Conservation (phyloP, 768 basidiomycete species). For the Terana coerulea region DNA sequence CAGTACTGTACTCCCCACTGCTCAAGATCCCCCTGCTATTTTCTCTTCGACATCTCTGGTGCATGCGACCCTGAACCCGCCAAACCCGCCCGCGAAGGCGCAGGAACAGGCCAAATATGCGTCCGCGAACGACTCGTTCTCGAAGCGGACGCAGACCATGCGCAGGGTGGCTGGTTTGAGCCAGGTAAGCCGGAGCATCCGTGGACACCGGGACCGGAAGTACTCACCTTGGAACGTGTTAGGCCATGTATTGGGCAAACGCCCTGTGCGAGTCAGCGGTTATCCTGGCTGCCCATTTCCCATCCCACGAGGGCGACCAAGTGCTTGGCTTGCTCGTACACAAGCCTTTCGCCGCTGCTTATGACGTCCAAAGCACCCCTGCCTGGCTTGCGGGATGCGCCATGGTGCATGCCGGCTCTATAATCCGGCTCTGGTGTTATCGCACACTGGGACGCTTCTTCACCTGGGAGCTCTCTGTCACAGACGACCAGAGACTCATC, state of each 20-base stretch:
- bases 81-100: neutral
- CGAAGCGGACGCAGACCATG: neutral
- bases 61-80: neutral
- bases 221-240: neutral
- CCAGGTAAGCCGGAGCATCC: neutral
- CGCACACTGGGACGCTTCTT: slow-evolving; percentile 4
- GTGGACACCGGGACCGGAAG: neutral
- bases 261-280: neutral
- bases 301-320: neutral
- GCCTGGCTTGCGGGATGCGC: neutral
- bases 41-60: neutral
- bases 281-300: neutral
- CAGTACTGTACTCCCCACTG: no score
- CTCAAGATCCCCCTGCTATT: neutral
- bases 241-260: neutral
- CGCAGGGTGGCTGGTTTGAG: neutral
- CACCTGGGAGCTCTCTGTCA: slow-evolving; percentile 11
- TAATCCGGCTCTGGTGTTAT: slow-evolving; percentile 2
- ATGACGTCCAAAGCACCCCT: neutral
- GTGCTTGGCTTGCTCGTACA: neutral
- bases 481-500: slow-evolving; percentile 12
- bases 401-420: neutral
- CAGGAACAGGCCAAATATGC: neutral
- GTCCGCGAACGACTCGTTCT: neutral
- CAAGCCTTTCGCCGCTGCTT: neutral